Evolutionary conservation across 345 rosid species (phyloP).

Genomic region (Pugionium dolabratum): DNA sequence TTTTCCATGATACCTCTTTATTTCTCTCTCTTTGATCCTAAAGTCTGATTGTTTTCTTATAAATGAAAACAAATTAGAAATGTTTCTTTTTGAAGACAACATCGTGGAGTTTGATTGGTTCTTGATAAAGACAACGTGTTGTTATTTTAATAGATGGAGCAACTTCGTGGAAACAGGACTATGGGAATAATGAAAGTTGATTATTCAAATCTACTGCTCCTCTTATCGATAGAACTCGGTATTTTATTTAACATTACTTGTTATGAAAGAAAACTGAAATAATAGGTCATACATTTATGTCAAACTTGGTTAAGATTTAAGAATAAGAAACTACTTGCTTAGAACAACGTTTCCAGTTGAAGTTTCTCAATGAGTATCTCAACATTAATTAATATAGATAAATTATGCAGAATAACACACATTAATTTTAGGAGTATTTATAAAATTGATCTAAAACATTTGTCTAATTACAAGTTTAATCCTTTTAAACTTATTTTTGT

Average conservation of each 20-base stretch:
- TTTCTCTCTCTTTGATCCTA: not conserved
- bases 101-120: not conserved
- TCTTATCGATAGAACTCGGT: not conserved
- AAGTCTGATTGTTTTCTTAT: too few species aligned
- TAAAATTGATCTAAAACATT: too few species aligned
- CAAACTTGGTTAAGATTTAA: not conserved
- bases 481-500: too few species aligned
- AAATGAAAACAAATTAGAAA: too few species aligned
- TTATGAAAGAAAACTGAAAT: not conserved
- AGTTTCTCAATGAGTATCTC: too few species aligned
- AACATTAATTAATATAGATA: too few species aligned
- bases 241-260: not conserved
- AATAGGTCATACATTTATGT: not conserved
- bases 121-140: not conserved
- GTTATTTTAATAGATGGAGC: not conserved
- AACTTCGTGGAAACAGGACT: slow-evolving; percentile 8
- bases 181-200: not conserved
- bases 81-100: too few species aligned
- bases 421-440: too few species aligned
- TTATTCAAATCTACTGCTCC: not conserved
- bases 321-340: too few species aligned
- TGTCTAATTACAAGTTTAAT: too few species aligned
- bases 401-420: too few species aligned
- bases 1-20: slow-evolving; percentile 1
- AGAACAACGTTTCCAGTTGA: too few species aligned